phyloP scores from a whole-genome alignment of 2,329 filamentous ascomycete genomes.

The Paecilomyces niveus region DNA sequence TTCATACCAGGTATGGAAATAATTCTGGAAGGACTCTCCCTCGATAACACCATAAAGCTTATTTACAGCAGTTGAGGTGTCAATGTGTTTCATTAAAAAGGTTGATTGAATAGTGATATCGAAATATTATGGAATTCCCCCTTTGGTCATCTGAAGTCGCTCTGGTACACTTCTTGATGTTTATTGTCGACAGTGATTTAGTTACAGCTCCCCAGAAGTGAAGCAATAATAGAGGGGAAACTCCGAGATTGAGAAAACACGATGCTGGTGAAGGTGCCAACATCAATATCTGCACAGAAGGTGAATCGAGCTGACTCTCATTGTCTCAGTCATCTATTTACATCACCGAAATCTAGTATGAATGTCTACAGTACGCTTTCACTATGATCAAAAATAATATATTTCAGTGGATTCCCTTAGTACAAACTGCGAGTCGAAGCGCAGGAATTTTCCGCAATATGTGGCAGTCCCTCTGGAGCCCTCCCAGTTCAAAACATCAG shows the following conservation, averaged over 20 bases:
- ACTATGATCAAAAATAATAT: not conserved
- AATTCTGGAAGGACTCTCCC: too few species aligned
- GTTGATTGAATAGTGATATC: not conserved
- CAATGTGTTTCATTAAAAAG: not conserved
- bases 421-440: not conserved
- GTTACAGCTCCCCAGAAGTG: not conserved
- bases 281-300: not conserved
- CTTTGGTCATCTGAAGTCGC: not conserved
- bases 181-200: not conserved
- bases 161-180: not conserved
- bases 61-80: not conserved
- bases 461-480: not conserved
- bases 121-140: not conserved
- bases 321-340: not conserved
- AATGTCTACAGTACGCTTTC: not conserved
- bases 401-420: not conserved
- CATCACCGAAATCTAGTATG: not conserved
- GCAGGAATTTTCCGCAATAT: not conserved
- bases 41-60: too few species aligned
- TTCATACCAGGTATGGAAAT: too few species aligned
- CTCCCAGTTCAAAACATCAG: not conserved
- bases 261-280: not conserved
- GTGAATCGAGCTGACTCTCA: not conserved
- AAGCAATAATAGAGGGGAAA: not conserved
- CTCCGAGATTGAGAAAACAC: not conserved